Evolutionary conservation across 2,329 filamentous ascomycete species (phyloP).

Genomic region (Diaporthe ilicicola): DNA sequence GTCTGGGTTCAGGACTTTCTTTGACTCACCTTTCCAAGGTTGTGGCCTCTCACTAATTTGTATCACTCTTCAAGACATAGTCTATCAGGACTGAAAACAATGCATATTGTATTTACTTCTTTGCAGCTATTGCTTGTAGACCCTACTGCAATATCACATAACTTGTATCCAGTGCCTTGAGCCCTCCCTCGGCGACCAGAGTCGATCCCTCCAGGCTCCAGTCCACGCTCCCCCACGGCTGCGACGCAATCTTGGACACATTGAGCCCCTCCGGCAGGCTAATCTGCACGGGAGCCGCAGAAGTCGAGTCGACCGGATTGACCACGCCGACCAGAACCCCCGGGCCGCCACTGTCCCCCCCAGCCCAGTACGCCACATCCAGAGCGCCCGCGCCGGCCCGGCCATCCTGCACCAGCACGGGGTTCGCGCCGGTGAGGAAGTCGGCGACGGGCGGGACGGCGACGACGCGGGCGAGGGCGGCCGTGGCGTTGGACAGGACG

Average conservation of each 20-base stretch:
- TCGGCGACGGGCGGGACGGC: constrained; percentile 46
- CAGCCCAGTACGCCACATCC: constrained; percentile 49
- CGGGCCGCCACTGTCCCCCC: constrained; percentile 30
- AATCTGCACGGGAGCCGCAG: constrained; percentile 35
- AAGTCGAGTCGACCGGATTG: constrained; percentile 42
- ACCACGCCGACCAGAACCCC: constrained; percentile 49
- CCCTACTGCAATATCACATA: constrained; percentile 28
- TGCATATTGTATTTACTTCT: background rate
- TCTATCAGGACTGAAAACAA: background rate
- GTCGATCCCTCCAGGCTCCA: constrained; percentile 39
- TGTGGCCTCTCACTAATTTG: background rate
- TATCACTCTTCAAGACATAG: background rate
- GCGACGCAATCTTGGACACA: constrained; percentile 35
- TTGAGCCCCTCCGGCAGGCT: constrained; percentile 28
- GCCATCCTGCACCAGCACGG: constrained; percentile 34
- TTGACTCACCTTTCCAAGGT: no score
- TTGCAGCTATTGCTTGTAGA: no score
- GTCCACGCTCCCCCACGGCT: constrained; percentile 38
- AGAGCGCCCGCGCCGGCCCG: constrained; percentile 37
- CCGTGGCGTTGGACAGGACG: constrained; percentile 48
- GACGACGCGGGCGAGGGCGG: constrained; percentile 49
- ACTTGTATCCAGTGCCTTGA: constrained; percentile 26
- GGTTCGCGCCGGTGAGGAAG: constrained; percentile 48
- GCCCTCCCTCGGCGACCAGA: constrained; percentile 17
- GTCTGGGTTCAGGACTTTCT: no score